Percentiles rank a stretch among this genome's conserved stretches.
Evolutionary conservation across 2,329 filamentous ascomycete genomes (phyloP).

Genomic region (Penicillium sp.): DNA sequence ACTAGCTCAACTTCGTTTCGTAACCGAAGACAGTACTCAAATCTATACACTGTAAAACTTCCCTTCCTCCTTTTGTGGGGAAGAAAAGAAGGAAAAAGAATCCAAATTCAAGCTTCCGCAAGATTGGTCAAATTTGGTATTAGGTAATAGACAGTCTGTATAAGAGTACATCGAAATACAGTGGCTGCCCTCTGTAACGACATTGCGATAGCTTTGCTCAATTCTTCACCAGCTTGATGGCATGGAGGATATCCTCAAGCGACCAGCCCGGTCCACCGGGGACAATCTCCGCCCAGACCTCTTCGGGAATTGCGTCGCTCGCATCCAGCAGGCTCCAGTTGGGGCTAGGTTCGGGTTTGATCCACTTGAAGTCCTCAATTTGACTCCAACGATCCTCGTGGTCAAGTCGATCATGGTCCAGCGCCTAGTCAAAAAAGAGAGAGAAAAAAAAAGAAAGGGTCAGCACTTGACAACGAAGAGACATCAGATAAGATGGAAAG

Average conservation of each 20-base stretch:
- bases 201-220: slow-evolving; percentile 1
- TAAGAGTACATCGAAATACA: no score
- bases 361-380: slow-evolving; percentile 97
- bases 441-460: slow-evolving; percentile 1
- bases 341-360: slow-evolving; percentile 76
- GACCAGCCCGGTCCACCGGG: slow-evolving; percentile 57
- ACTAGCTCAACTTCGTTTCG: no score
- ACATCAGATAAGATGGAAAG: neutral
- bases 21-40: no score
- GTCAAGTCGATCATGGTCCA: slow-evolving; percentile 27
- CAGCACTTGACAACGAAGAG: no score
- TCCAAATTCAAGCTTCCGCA: no score
- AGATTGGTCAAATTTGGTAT: neutral
- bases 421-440: slow-evolving; percentile 18
- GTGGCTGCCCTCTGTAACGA: no score
- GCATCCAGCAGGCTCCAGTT: slow-evolving; percentile 73
- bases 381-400: slow-evolving; percentile 71
- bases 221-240: slow-evolving; percentile 25
- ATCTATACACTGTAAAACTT: no score
- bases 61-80: no score
- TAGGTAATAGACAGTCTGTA: neutral
- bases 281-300: slow-evolving; percentile 64
- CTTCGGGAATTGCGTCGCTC: slow-evolving; percentile 52
- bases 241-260: slow-evolving; percentile 58
- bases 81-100: no score